Base-by-base conservation (phyloP, 2,329 filamentous ascomycete genomes). In the Graphilbum sp. region DNA sequence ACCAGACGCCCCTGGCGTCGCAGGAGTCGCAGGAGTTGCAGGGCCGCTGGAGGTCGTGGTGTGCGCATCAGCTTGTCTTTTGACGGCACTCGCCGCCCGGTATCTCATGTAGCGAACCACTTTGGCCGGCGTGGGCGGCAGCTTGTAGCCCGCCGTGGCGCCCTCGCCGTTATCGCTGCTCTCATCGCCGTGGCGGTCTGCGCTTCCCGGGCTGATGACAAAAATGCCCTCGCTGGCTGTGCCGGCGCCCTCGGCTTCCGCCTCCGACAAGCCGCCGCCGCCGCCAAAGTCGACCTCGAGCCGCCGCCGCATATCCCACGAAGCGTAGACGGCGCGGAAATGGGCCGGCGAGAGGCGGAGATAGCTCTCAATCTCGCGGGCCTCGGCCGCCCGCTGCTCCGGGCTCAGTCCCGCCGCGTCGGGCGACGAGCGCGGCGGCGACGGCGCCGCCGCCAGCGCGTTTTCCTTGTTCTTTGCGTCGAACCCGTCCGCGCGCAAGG, bases 281-380 rank as follows among this genome's bases (percentile, higher is more conserved):
- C 80, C 80, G 57, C 95, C 96, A 52, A n/a, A n/a, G n/a, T 98
- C 90, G 3, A 94, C 84, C 49, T 90, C 79, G 3, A 96, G 62
- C 44, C 65, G 75, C 43, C 86, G 73, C 38, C 75, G 75, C 87
- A 96, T 96, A 50, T 96, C 83, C 88, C 90, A 96, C 3, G 81
- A 80, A 41, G 80, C 62, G 50, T 82, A 96, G 1, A 74, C 64
- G 49, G 76, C 78, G 18, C 78, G 75, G 54, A 93, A 93, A 47
- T 92, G 73, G 31, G 73, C 70, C 4, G 88, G 87, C 47, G 73
- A 77, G 48, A 79, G 75, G 0, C 62, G 63, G 16, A 92, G 55
- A 47, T 81, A 92, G 32, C 67, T 71, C 48, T 93, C 81, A 38
- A 94, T 85, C 54, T 92, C 84, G 35, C 69, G 69, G 1, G 84